Base-by-base conservation (phyloP, 2,329 filamentous ascomycete genomes). In the Ceratocystis eucalypticola region DNA sequence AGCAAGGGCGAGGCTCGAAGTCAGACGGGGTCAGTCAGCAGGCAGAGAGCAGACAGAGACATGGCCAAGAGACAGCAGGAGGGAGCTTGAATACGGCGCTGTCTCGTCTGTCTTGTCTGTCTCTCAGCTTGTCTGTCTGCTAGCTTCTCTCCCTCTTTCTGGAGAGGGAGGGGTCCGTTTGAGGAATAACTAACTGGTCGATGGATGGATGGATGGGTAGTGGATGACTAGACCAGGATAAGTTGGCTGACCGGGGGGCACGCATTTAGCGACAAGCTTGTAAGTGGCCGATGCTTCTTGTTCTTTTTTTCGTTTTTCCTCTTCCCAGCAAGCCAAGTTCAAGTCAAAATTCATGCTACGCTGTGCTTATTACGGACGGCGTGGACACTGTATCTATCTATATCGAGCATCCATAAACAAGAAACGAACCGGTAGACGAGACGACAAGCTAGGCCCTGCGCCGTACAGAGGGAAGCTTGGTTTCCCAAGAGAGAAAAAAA, bases 201-300 rank as follows among this genome's bases (percentile, higher is more conserved):
- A 53, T 53, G 20, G 48, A 53, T 25, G n/a, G 22, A 46, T 50
- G 48, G 20, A 25, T 53, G 48, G 22, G 10, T 50, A 20, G 37
- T 12, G 37, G 10, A 41, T 41, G 37, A 12, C 37, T 41, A 41
- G 37, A 41, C 37, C 37, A 41, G 37, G 37, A 41, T 50, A 22
- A 20, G 46, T 22, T 55, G n/a, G 50, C 8, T 20, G 25, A 57
- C 53, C 10, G 53, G 10, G 10, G 22, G 53, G 53, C 7, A 59
- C 53, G 53, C 53, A 20, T 59, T 59, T 59, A 59, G 53, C 53
- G 53, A 59, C 53, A 59, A 59, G 53, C 53, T 59, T 59, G 53
- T 59, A 59, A 59, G 53, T 59, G 53, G 53, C n/a, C 53, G 53
- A n/a, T 33, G 53, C 53, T 59, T 59, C 28, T 59, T 59, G 6